These are phyloP conservation scores for Cenococcum geophilum DNA, from an alignment of 495 filamentous ascomycete genomes.

Conservation along the genomic window DNA sequence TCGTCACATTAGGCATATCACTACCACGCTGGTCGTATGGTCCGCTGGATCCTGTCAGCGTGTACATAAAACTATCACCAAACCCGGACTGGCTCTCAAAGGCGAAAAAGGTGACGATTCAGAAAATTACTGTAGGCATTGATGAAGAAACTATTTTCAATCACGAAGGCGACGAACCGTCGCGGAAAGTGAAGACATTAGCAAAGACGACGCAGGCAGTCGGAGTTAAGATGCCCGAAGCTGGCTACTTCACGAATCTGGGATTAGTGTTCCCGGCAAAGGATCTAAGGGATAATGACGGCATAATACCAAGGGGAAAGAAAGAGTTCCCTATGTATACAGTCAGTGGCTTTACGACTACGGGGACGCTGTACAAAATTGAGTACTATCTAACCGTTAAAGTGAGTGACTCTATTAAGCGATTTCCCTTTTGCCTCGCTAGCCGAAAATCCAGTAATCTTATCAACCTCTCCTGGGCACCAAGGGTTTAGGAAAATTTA, in stretches of 20 bases:
- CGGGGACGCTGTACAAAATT: constrained; percentile 92
- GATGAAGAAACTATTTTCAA: constrained; percentile 98
- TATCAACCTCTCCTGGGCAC: too few species aligned
- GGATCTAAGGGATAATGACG: constrained; percentile 81
- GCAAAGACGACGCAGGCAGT: constrained; percentile 77
- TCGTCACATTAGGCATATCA: constrained; percentile 86
- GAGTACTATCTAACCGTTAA: constrained; percentile 94
- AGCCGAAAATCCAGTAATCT: too few species aligned
- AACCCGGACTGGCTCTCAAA: constrained; percentile 88
- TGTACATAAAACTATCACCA: constrained; percentile 86
- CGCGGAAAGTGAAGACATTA: constrained; percentile 79
- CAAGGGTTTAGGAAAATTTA: neutral
- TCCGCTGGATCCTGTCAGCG: constrained; percentile 87
- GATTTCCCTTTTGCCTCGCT: neutral
- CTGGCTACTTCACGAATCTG: constrained; percentile 84
- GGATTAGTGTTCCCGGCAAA: constrained; percentile 87
- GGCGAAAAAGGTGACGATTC: constrained; percentile 86
- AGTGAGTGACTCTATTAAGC: constrained; percentile 46
- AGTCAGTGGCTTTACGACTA: constrained; percentile 86
- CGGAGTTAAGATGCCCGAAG: constrained; percentile 74
- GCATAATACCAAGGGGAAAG: constrained; percentile 77
- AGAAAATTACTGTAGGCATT: constrained; percentile 86
- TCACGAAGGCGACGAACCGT: constrained; percentile 95
- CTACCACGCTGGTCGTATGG: constrained; percentile 96
- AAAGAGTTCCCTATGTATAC: constrained; percentile 83